Conservation (phyloP, 805 yeast genomes). For the Debaryomyces maramus region DNA sequence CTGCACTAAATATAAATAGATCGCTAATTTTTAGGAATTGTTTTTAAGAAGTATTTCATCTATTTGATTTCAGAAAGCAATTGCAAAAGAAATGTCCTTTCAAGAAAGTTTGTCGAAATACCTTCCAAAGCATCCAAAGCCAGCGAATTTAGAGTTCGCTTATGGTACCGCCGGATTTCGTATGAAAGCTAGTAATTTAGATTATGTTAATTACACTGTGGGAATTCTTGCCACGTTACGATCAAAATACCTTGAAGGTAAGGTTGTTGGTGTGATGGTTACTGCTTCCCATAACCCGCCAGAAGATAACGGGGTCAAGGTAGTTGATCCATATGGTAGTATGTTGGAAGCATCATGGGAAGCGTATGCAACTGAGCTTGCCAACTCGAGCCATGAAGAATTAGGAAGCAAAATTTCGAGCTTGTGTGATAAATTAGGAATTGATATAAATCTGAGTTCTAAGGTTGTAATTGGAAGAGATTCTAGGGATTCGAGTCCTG, state of each 20-base stretch:
- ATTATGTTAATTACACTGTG: slow-evolving; percentile 79
- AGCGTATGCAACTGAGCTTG: slow-evolving; percentile 70
- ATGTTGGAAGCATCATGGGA: slow-evolving; percentile 91
- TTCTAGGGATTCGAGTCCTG: slow-evolving; percentile 81
- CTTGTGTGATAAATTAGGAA: slow-evolving; percentile 42
- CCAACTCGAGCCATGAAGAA: slow-evolving; percentile 59
- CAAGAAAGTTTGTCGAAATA: slow-evolving; percentile 4
- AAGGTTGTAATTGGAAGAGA: slow-evolving; percentile 76
- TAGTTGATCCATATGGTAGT: slow-evolving; percentile 91
- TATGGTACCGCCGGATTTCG: slow-evolving; percentile 99
- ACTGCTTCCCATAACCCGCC: slow-evolving; percentile 97
- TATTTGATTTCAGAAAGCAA: too few species aligned
- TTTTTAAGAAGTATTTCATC: too few species aligned
- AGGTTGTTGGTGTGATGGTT: slow-evolving; percentile 91
- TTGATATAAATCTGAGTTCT: slow-evolving; percentile 46
- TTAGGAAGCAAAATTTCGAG: slow-evolving; percentile 39
- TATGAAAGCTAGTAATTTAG: slow-evolving; percentile 64
- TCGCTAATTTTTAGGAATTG: too few species aligned
- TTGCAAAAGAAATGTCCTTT: slow-evolving; percentile 2
- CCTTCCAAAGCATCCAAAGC: slow-evolving; percentile 42
- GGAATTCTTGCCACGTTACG: slow-evolving; percentile 82
- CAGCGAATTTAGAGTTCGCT: slow-evolving; percentile 41
- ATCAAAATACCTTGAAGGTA: slow-evolving; percentile 66
- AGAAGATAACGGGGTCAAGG: slow-evolving; percentile 83
- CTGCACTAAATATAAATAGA: too few species aligned